Base-by-base conservation (phyloP, 129 eudicot genomes). In the Erigeron canadensis region DNA sequence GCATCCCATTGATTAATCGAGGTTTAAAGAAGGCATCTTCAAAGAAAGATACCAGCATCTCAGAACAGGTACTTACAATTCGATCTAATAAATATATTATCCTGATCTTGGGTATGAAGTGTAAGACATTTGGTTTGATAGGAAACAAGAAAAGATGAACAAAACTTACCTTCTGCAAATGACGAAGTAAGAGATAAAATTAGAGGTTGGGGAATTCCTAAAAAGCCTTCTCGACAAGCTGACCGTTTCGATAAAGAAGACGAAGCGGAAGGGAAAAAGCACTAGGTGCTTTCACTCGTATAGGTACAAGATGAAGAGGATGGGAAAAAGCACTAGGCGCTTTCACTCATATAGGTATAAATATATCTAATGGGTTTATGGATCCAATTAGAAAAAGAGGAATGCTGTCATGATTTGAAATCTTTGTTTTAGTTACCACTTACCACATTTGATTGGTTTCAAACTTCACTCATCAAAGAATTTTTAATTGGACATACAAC, bases 191-290 rank as follows among this genome's bases (percentile, higher is more conserved):
- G 85, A 74, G 72, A 86, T 67, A 82, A 77, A 47, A 73, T 87
- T 76, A 55, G 77, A 7, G 72, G 74, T 16, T 89, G 90, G 95
- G 83, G 84, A 73, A 74, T 76, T 57, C 91, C 86, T 21, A 68
- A 67, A 68, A 83, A 78, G 81, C 85, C 74, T 56, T 47, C 70
- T 9, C 66, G 9, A 62, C 80, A 87, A 63, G 67, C 54, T 64
- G 88, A 86, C 34, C 63, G 57, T 69, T 55, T 56, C 73, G 75
- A 83, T 57, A 81, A 80, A 73, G 86, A 81, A 54, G 88, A 45
- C 40, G 87, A 5, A 53, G 18, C 79, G 67, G 76, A 46, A 28
- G 80, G 79, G 75, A 38, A 79, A 60, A 69, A 71, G 22, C 75
- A 77, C 56, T 86, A 86, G 86, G 69, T 48, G 77, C 7, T 42